A percentile compares a stretch with the other conserved stretches of the same genome.
Evolutionary conservation across 2,329 filamentous ascomycete genomes (phyloP).

Genomic region (Sodiomyces alkalinus): DNA sequence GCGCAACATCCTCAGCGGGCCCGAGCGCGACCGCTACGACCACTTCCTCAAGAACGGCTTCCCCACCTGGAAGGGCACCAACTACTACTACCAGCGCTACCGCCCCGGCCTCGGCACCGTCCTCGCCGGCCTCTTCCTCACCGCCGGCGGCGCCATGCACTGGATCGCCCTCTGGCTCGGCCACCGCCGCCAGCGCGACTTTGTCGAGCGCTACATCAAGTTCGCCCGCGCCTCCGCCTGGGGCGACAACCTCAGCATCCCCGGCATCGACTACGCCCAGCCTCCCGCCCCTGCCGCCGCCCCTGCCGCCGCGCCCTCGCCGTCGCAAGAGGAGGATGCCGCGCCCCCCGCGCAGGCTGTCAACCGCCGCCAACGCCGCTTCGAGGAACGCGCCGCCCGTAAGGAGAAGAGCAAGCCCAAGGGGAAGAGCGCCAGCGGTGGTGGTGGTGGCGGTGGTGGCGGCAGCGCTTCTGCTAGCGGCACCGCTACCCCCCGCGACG

Average conservation of each 20-base stretch:
- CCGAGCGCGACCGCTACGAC: slow-evolving; percentile 76
- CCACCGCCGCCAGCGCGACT: slow-evolving; percentile 82
- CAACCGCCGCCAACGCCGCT: slow-evolving; percentile 76
- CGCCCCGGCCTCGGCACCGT: slow-evolving; percentile 81
- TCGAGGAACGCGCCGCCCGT: slow-evolving; percentile 73
- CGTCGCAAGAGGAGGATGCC: slow-evolving; percentile 28
- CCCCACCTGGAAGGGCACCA: slow-evolving; percentile 90
- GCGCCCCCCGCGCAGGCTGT: slow-evolving; percentile 39
- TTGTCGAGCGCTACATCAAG: slow-evolving; percentile 80
- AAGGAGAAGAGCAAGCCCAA: slow-evolving; percentile 43
- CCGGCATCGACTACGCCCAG: slow-evolving; percentile 40
- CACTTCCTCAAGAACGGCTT: slow-evolving; percentile 90
- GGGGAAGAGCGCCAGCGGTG: slow-evolving; percentile 18
- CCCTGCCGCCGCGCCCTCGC: slow-evolving; percentile 24
- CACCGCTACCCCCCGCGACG: slow-evolving; percentile 25
- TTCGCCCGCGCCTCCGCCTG: slow-evolving; percentile 80
- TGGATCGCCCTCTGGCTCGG: slow-evolving; percentile 74
- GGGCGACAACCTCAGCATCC: slow-evolving; percentile 67
- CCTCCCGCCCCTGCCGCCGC: slow-evolving; percentile 27
- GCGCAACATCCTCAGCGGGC: slow-evolving; percentile 69
- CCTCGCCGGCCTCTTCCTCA: slow-evolving; percentile 63
- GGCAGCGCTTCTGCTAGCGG: too few relatives aligned
- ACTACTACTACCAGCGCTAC: slow-evolving; percentile 95
- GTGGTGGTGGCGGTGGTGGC: too few relatives aligned
- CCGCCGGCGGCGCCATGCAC: slow-evolving; percentile 72